phyloP scores from a whole-genome alignment of 257 asterid species.

The Penstemon davidsonii region DNA sequence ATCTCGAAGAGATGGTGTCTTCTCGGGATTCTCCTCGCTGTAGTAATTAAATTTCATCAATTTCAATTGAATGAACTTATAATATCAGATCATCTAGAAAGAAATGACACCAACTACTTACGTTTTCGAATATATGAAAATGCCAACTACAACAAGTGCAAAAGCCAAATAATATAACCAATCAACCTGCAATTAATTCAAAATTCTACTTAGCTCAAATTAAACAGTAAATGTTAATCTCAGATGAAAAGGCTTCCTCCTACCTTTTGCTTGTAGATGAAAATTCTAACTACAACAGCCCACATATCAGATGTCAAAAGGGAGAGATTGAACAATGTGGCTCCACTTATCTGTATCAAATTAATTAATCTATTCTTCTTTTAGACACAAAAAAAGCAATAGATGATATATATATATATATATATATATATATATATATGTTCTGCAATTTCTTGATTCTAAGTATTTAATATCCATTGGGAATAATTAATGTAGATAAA shows the following conservation, averaged over 20 bases:
- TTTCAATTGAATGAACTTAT: background rate
- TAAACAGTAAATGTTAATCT: background rate
- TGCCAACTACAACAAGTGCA: conserved; percentile 55
- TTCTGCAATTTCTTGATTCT: background rate
- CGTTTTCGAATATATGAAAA: conserved; percentile 58
- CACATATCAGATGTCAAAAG: conserved; percentile 82
- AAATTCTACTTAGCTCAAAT: background rate
- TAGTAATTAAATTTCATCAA: background rate
- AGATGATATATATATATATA: background rate
- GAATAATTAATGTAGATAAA: background rate
- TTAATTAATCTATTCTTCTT: background rate
- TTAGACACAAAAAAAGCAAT: background rate
- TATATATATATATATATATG: background rate
- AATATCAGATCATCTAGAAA: no score
- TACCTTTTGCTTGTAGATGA: conserved; percentile 75
- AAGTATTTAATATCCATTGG: background rate
- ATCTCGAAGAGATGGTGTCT: conserved; percentile 27
- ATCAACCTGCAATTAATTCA: conserved; percentile 53
- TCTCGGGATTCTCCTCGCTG: conserved; percentile 39
- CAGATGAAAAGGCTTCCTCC: background rate
- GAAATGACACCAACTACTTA: conserved; percentile 10
- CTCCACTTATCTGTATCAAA: conserved; percentile 61
- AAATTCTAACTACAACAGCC: conserved; percentile 65
- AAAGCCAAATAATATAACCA: conserved; percentile 68
- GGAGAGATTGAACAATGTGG: conserved; percentile 77